Conservation (phyloP, 2,329 filamentous ascomycete species). For the Fusarium sp. region DNA sequence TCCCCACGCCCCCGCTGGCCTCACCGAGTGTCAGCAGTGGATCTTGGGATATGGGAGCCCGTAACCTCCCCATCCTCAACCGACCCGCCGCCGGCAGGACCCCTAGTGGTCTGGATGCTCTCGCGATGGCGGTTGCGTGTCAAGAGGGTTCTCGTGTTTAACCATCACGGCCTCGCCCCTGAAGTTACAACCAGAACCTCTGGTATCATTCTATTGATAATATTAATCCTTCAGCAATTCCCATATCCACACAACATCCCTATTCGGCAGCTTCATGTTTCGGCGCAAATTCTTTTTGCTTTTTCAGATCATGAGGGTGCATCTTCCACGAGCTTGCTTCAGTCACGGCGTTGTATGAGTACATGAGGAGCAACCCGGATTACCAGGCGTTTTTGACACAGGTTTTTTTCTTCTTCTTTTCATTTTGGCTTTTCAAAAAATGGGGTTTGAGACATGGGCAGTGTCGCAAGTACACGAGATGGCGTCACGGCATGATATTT, state of each 20-base stretch:
- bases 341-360: conserved; percentile 37
- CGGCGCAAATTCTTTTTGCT: conserved; percentile 7
- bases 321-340: conserved; percentile 10
- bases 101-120: conserved; percentile 63
- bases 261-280: conserved; percentile 9
- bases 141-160: conserved; percentile 53
- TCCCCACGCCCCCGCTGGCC: conserved; percentile 49
- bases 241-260: neutral
- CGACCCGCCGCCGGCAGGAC: conserved; percentile 55
- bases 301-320: neutral
- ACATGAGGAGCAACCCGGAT: conserved; percentile 30
- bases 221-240: conserved; percentile 34
- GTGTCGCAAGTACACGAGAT: conserved; percentile 39
- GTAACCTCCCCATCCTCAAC: conserved; percentile 56
- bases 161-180: conserved; percentile 9
- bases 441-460: conserved; percentile 28
- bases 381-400: conserved; percentile 28
- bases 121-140: conserved; percentile 64
- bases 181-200: conserved; percentile 6
- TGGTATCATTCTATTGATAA: conserved; percentile 34
- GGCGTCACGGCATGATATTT: conserved; percentile 37
- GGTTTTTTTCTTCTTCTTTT: conserved; percentile 5
- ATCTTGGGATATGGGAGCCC: conserved; percentile 59
- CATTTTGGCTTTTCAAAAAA: conserved; percentile 8
- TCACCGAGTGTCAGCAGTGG: conserved; percentile 49